Percentiles rank a stretch among this genome's conserved stretches.
Conservation (phyloP, 306 rosid genomes). For the Neltuma alba region DNA sequence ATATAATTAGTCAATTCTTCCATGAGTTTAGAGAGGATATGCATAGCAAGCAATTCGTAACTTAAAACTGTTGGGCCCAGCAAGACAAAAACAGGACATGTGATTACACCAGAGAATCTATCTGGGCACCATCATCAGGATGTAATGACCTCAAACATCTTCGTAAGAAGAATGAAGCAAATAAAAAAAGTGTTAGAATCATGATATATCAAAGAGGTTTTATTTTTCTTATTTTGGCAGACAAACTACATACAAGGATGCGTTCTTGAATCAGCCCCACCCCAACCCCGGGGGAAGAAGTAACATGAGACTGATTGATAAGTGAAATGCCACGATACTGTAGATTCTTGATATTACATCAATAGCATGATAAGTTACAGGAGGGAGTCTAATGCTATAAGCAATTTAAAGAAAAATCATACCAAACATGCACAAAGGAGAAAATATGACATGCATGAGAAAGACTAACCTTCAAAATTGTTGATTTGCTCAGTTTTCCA, state of each 20-base stretch:
- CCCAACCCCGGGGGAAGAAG: neutral
- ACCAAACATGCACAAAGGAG: slow-evolving; percentile 24
- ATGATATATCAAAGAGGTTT: neutral
- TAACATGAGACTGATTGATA: slow-evolving; percentile 13
- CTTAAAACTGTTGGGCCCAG: slow-evolving; percentile 2
- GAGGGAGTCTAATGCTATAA: neutral
- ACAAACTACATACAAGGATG: neutral
- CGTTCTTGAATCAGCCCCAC: neutral
- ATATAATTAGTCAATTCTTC: slow-evolving; percentile 30
- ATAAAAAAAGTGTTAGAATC: slow-evolving; percentile 21
- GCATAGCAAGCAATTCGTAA: slow-evolving; percentile 33
- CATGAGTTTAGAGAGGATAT: slow-evolving; percentile 15
- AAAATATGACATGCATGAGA: slow-evolving; percentile 12
- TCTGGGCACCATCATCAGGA: slow-evolving; percentile 26
- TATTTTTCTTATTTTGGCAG: neutral
- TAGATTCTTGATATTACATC: slow-evolving; percentile 16
- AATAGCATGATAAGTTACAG: slow-evolving; percentile 17
- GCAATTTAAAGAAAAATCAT: slow-evolving; percentile 1
- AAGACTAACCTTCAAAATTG: slow-evolving; percentile 74
- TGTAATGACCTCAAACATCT: neutral
- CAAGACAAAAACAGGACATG: slow-evolving; percentile 21
- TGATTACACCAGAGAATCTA: slow-evolving; percentile 17
- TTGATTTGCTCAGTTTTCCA: slow-evolving; percentile 93
- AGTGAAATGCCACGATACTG: neutral
- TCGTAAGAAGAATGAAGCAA: neutral